Evolutionary conservation across 2,329 filamentous ascomycete species (phyloP), one percentile per base, ranked within the genome.

Genomic region (Botryotinia narcissicola): DNA sequence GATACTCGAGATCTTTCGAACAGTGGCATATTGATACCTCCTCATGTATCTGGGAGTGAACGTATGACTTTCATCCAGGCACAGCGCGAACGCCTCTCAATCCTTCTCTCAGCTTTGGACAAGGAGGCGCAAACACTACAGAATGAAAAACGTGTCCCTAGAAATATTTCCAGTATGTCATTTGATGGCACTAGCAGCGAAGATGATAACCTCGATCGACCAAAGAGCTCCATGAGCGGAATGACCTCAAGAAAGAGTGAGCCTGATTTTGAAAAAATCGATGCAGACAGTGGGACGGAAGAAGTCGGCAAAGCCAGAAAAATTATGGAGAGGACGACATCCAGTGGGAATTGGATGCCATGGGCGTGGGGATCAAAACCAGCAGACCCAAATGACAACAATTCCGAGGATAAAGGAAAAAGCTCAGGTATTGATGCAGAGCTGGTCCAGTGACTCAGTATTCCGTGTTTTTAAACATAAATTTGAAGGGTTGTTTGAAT

Each of bases 241-340:
- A 83, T 97, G 78, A 91, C 89, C 78, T 95, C 95, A 84, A 95
- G 93, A 80, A 90, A 90, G 76, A 97, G 93, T 81, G 94, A 97
- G 81, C 89, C 88, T 32, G 95, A 97, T 78, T 98, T 98, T 80
- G 94, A 97, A 80, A 93, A 93, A 81, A 93, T 97, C 77, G 92
- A 96, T 75, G 90, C 91, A 48, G 92, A 95, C 80, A 91, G 90
- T 79, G 87, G 87, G 16, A 84, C 84, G 40, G 90, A 89, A 79
- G 88, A 88, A 63, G 85, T 84, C 46, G 84, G 78, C 16, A 79
- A 78, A 29, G 79, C 44, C 22, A 75, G 74, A 40, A 72, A 75
- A 70, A 46, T 83, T 40, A 75, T 78, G 67, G 74, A 80, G 73
- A 77, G 84, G 75, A 75, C 75, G 73, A 77, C 74, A 74, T 77